Percentiles rank a stretch among this genome's conserved stretches.
phyloP scores from a whole-genome alignment of 169 alveolate genomes.

The Cryptosporidium ubiquitum region DNA sequence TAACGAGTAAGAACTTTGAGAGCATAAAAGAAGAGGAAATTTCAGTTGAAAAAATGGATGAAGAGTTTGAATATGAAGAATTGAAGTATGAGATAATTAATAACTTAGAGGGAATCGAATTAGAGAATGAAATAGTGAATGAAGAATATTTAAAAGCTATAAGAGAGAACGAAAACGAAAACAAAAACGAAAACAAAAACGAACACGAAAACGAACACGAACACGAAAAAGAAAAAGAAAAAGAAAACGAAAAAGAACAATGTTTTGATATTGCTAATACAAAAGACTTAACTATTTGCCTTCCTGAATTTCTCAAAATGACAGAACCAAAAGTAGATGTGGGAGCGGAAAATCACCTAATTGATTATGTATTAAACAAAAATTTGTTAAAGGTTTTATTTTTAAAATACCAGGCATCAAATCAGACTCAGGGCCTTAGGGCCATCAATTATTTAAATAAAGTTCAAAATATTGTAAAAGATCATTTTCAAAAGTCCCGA shows the following conservation, averaged over 20 bases:
- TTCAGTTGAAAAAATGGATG: background rate
- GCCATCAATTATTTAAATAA: background rate
- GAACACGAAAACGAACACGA: background rate
- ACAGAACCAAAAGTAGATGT: background rate
- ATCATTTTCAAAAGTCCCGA: background rate
- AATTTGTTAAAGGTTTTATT: background rate
- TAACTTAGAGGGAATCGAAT: background rate
- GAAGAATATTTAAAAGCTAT: background rate
- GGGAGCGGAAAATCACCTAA: background rate
- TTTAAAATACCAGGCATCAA: background rate
- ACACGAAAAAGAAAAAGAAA: background rate
- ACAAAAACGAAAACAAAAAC: background rate
- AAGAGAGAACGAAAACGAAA: background rate
- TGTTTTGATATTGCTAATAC: background rate
- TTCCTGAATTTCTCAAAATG: background rate
- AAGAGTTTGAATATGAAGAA: background rate
- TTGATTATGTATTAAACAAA: background rate
- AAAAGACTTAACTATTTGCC: background rate
- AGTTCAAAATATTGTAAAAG: background rate
- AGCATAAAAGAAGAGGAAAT: background rate
- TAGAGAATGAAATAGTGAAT: background rate
- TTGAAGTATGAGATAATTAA: background rate
- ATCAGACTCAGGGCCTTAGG: background rate
- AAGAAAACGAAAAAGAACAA: too few species aligned
- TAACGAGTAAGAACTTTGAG: background rate